A percentile compares a stretch with the other conserved stretches of the same genome.
These are phyloP conservation scores for Gymnopilus junonius DNA, from an alignment of 768 basidiomycete genomes.

Conservation along the genomic window DNA sequence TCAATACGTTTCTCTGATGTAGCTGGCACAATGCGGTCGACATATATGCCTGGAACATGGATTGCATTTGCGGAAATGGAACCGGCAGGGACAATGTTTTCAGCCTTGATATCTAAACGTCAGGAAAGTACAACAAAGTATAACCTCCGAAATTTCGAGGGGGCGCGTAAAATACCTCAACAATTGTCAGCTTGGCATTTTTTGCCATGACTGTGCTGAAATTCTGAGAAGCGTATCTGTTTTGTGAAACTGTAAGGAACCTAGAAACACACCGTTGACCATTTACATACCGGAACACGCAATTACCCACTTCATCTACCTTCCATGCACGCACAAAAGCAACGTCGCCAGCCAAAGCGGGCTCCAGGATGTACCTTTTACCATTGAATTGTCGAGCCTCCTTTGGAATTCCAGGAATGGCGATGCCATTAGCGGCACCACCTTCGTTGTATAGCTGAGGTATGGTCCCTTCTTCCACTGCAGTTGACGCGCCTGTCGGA, in stretches of 20 bases:
- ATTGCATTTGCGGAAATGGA: slow-evolving; percentile 81
- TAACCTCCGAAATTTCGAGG: too few species aligned
- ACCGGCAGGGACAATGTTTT: slow-evolving; percentile 86
- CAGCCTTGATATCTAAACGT: slow-evolving; percentile 58
- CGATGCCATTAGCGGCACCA: slow-evolving; percentile 71
- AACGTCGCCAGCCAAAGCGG: slow-evolving; percentile 78
- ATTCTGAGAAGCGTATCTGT: slow-evolving; percentile 85
- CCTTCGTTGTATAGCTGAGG: slow-evolving; percentile 80
- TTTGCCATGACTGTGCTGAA: slow-evolving; percentile 88
- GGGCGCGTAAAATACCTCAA: slow-evolving; percentile 60
- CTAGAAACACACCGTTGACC: background rate
- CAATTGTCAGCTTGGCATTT: slow-evolving; percentile 87
- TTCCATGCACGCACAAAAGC: slow-evolving; percentile 93
- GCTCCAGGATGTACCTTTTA: slow-evolving; percentile 81
- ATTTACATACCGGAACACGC: slow-evolving; percentile 75
- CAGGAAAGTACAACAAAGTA: background rate
- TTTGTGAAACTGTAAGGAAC: background rate
- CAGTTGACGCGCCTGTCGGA: slow-evolving; percentile 87
- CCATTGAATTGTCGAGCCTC: slow-evolving; percentile 80
- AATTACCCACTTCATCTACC: slow-evolving; percentile 89
- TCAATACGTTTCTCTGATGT: slow-evolving; percentile 82
- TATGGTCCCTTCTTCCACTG: slow-evolving; percentile 79
- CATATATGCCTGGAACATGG: slow-evolving; percentile 84
- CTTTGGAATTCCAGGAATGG: slow-evolving; percentile 74
- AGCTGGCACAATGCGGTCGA: slow-evolving; percentile 86